Conservation (phyloP, 768 basidiomycete species). For the Suillus alpinus region DNA sequence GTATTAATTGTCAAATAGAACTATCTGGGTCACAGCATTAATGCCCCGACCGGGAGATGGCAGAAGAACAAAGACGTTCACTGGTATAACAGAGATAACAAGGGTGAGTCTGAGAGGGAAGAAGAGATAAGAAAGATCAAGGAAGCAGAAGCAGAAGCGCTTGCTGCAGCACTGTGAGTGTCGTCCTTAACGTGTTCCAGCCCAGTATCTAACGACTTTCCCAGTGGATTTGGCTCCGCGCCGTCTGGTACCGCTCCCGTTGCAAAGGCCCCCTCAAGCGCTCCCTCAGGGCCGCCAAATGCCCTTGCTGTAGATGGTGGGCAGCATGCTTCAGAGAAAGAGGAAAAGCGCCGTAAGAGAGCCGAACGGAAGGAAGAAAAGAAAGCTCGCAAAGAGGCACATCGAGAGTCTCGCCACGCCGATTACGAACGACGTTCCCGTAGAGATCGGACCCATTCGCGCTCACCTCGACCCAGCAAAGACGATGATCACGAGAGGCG, state of each 20-base stretch:
- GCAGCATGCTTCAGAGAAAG: conserved; percentile 37
- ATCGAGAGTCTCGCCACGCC: conserved; percentile 35
- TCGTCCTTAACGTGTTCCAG: background rate
- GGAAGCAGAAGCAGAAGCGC: conserved; percentile 85
- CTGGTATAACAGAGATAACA: conserved; percentile 81
- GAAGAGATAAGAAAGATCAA: conserved; percentile 84
- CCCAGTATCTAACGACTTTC: background rate
- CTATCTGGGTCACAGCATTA: conserved; percentile 93
- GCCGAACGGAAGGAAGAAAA: conserved; percentile 60
- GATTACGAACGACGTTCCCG: conserved; percentile 24
- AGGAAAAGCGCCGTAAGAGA: conserved; percentile 51
- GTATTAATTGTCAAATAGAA: conserved; percentile 48
- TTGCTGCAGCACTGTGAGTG: conserved; percentile 76
- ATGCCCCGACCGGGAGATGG: conserved; percentile 94
- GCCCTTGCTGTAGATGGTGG: conserved; percentile 29
- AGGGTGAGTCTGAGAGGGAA: conserved; percentile 42
- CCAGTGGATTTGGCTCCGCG: conserved; percentile 70
- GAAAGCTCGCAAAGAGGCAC: conserved; percentile 52
- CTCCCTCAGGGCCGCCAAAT: conserved; percentile 13
- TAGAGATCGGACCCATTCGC: conserved; percentile 34
- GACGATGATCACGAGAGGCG: conserved; percentile 15
- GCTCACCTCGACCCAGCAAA: conserved; percentile 29
- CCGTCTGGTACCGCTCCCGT: conserved; percentile 31
- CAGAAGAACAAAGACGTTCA: conserved; percentile 97
- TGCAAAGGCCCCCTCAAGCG: conserved; percentile 16